A percentile compares a stretch with the other conserved stretches of the same genome.
phyloP scores from a whole-genome alignment of 352 stramenopile genomes.

The Phytophthora idaei region DNA sequence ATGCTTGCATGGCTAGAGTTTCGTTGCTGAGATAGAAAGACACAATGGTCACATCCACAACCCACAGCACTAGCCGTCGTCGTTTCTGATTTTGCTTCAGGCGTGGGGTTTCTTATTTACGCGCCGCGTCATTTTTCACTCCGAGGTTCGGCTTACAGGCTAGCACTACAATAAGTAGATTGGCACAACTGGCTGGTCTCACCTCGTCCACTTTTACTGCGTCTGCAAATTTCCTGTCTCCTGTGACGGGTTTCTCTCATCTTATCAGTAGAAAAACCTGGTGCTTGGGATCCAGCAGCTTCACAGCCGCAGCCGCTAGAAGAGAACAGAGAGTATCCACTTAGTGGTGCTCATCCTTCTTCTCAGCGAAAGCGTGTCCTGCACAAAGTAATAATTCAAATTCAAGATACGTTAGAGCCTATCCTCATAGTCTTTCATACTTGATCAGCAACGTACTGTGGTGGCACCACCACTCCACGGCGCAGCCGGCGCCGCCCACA shows the following conservation, averaged over 20 bases:
- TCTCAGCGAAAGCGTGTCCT: conserved; percentile 59
- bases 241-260: conserved; percentile 8
- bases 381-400: conserved; percentile 12
- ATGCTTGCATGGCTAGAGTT: too few species aligned
- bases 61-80: conserved; percentile 23
- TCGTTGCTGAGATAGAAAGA: background rate
- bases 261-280: conserved; percentile 11
- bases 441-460: conserved; percentile 49
- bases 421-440: background rate
- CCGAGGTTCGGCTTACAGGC: conserved; percentile 9
- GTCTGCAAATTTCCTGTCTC: conserved; percentile 9
- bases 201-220: conserved; percentile 11
- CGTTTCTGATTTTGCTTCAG: conserved; percentile 34
- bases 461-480: conserved; percentile 71
- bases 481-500: conserved; percentile 54
- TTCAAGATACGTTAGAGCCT: background rate
- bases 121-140: conserved; percentile 32
- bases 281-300: conserved; percentile 7
- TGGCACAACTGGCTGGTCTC: conserved; percentile 10
- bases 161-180: conserved; percentile 13
- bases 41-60: conserved; percentile 3
- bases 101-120: conserved; percentile 25
- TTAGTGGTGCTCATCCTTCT: conserved; percentile 71
- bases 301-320: conserved; percentile 12
- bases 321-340: conserved; percentile 10